These are phyloP conservation scores for Lipomyces yamanashiensis DNA, from an alignment of 805 yeast genomes.

Conservation along the genomic window DNA sequence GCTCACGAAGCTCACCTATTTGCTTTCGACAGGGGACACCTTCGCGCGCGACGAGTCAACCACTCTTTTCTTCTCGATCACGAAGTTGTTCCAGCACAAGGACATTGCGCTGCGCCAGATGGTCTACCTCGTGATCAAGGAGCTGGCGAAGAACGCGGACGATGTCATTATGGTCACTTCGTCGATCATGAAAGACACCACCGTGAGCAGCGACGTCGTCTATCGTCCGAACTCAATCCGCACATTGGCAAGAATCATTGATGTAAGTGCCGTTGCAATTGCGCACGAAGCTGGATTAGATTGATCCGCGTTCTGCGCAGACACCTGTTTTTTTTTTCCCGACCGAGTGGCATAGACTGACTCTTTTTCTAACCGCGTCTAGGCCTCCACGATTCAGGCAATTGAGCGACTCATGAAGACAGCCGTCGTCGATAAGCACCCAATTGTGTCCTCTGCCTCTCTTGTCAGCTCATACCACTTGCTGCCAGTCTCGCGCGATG, in stretches of 20 bases:
- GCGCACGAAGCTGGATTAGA: neutral
- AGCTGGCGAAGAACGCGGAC: slow-evolving; percentile 78
- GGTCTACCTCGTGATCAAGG: slow-evolving; percentile 93
- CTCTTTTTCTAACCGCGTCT: neutral
- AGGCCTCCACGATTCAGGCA: slow-evolving; percentile 74
- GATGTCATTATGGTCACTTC: slow-evolving; percentile 98
- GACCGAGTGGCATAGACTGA: neutral
- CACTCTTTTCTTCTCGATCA: slow-evolving; percentile 86
- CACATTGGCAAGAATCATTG: slow-evolving; percentile 86
- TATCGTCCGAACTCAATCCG: slow-evolving; percentile 95
- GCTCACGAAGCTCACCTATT: slow-evolving; percentile 79
- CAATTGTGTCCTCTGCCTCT: slow-evolving; percentile 91
- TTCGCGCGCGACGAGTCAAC: slow-evolving; percentile 92
- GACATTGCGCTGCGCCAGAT: slow-evolving; percentile 85
- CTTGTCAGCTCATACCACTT: slow-evolving; percentile 84
- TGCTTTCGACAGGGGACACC: slow-evolving; percentile 82
- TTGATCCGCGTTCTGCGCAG: neutral
- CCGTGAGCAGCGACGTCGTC: slow-evolving; percentile 73
- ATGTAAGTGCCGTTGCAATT: slow-evolving; percentile 49
- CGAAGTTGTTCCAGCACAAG: slow-evolving; percentile 92
- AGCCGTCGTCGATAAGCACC: slow-evolving; percentile 89
- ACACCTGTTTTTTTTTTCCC: neutral
- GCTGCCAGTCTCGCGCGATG: slow-evolving; percentile 85
- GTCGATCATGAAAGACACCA: slow-evolving; percentile 97
- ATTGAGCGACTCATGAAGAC: slow-evolving; percentile 91